Percentiles rank a stretch among this genome's conserved stretches.
These are phyloP conservation scores for Colletotrichum destructivum DNA, from an alignment of 2,329 filamentous ascomycete species.

Conservation along the genomic window DNA sequence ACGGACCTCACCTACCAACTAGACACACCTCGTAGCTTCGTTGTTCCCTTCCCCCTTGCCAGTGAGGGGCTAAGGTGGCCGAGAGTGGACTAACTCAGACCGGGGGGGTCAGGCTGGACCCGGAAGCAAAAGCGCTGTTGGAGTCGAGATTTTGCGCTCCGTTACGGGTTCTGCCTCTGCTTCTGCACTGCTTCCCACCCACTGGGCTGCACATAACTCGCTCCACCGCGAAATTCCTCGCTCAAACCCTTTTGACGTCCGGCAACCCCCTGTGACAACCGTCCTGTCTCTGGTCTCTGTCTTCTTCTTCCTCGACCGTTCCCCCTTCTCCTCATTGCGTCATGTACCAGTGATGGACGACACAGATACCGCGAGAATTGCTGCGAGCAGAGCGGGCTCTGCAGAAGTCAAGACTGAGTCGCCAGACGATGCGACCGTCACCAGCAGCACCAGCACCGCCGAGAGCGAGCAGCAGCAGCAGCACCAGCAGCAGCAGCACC, in stretches of 20 bases:
- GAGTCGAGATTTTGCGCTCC: conserved; percentile 24
- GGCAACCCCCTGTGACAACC: conserved; percentile 34
- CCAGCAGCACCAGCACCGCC: conserved; percentile 17
- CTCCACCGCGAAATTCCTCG: conserved; percentile 42
- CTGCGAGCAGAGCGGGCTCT: conserved; percentile 42
- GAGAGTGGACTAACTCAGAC: conserved; percentile 32
- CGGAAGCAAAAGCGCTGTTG: neutral
- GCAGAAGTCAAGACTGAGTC: conserved; percentile 43
- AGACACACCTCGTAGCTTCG: conserved; percentile 18
- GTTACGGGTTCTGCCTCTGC: conserved; percentile 13
- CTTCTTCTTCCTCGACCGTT: conserved; percentile 16
- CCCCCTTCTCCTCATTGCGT: conserved; percentile 28
- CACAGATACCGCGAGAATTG: conserved; percentile 42
- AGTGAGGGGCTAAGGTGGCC: conserved; percentile 32
- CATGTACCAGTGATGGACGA: conserved; percentile 41
- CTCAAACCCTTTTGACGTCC: conserved; percentile 38
- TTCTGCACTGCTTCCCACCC: conserved; percentile 14
- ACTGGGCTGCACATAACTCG: conserved; percentile 8
- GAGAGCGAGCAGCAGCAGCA: conserved; percentile 18
- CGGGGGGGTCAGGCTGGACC: conserved; percentile 27
- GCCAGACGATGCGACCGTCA: conserved; percentile 16
- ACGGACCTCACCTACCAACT: conserved; percentile 17
- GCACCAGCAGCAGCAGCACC: conserved; percentile 14
- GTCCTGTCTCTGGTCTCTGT: conserved; percentile 31
- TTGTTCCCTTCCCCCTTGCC: conserved; percentile 12